phyloP scores from a whole-genome alignment of 108 stramenopile species.

The Discostella stelligeroides region DNA sequence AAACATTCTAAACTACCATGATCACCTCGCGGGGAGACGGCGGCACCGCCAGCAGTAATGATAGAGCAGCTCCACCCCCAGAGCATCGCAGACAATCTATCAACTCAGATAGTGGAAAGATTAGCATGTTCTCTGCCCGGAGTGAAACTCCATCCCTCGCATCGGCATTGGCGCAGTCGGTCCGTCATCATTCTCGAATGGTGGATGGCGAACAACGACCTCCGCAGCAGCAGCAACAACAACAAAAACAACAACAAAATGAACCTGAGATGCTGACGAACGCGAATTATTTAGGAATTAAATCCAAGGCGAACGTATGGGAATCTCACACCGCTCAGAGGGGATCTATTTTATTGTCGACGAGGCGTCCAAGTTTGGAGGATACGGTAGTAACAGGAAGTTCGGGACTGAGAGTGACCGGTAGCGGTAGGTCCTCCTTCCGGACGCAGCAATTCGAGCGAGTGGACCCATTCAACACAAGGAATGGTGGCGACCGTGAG shows the following conservation, averaged over 20 bases:
- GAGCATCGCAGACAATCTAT: not conserved
- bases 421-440: not conserved
- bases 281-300: not conserved
- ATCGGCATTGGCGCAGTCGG: conserved; percentile 31
- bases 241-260: no score
- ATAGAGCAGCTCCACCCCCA: not conserved
- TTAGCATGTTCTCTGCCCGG: conserved; percentile 8
- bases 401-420: not conserved
- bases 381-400: conserved; percentile 20
- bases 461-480: not conserved
- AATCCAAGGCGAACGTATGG: not conserved
- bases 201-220: conserved; percentile 26
- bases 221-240: not conserved
- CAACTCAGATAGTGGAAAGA: not conserved
- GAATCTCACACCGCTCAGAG: not conserved
- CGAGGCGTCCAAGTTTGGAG: no score
- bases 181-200: conserved; percentile 38
- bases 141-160: conserved; percentile 21
- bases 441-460: not conserved
- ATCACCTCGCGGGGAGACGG: no score
- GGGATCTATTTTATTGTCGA: no score
- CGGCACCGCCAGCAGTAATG: not conserved
- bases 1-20: no score
- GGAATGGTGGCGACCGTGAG: no score
- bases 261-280: not conserved